Conservation (phyloP, 129 eudicot genomes). For the Helianthus tuberosus region DNA sequence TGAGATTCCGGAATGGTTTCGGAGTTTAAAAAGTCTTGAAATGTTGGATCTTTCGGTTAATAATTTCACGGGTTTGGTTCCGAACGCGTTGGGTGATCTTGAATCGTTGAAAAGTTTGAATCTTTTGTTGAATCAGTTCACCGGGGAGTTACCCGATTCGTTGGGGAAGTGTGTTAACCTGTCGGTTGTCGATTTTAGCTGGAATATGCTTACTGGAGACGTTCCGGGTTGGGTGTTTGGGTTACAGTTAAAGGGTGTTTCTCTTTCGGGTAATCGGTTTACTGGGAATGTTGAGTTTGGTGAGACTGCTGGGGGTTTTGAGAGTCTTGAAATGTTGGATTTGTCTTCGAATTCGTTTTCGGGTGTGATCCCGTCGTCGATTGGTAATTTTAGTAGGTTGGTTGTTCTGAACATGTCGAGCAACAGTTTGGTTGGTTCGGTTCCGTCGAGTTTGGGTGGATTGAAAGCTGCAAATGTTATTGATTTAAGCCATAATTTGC, state of each 20-base stretch:
- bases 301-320: constrained; percentile 43
- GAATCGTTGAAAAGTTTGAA: constrained; percentile 56
- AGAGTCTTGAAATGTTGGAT: constrained; percentile 65
- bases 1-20: constrained; percentile 78
- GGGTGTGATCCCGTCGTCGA: constrained; percentile 53
- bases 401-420: constrained; percentile 61
- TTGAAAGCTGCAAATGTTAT: constrained; percentile 50
- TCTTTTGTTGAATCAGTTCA: constrained; percentile 59
- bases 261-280: constrained; percentile 56
- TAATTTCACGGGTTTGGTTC: constrained; percentile 62
- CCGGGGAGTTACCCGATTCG: constrained; percentile 68
- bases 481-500: constrained; percentile 72
- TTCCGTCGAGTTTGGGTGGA: constrained; percentile 67
- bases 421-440: constrained; percentile 54
- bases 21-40: constrained; percentile 65
- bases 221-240: constrained; percentile 69
- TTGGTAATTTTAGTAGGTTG: constrained; percentile 68
- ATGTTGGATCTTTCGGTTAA: constrained; percentile 73
- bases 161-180: constrained; percentile 54
- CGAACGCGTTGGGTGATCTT: constrained; percentile 56
- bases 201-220: constrained; percentile 54
- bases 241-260: constrained; percentile 51
- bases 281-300: constrained; percentile 53
- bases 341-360: constrained; percentile 73
- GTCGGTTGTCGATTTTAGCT: constrained; percentile 58